Conservation (phyloP, 164 flowering plant species). For the Pachysandra terminalis region DNA sequence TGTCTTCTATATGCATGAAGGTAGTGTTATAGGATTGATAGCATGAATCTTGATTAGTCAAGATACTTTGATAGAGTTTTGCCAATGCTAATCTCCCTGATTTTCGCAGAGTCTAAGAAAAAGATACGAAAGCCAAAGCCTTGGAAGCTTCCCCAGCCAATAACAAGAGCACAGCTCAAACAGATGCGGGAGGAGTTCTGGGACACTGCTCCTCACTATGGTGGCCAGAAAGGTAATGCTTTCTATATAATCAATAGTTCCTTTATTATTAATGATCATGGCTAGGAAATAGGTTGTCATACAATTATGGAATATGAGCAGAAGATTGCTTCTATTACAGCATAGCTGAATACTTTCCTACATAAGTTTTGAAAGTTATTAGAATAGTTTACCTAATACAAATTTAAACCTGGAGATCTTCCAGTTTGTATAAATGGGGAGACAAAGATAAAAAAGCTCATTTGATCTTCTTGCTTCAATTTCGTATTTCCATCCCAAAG, state of each 20-base stretch:
- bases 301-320: neutral
- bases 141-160: slow-evolving; percentile 80
- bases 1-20: neutral
- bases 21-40: neutral
- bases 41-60: slow-evolving; percentile 3
- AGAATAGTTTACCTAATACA: too few relatives aligned
- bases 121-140: slow-evolving; percentile 83
- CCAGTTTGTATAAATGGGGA: too few relatives aligned
- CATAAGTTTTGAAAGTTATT: too few relatives aligned
- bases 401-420: too few relatives aligned
- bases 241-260: neutral
- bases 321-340: neutral
- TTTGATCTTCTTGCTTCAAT: too few relatives aligned
- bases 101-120: slow-evolving; percentile 47
- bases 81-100: neutral
- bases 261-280: neutral
- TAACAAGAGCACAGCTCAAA: slow-evolving; percentile 68
- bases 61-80: neutral
- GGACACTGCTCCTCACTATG: slow-evolving; percentile 98
- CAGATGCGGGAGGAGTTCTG: slow-evolving; percentile 93
- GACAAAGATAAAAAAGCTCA: too few relatives aligned
- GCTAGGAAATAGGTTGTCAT: neutral
- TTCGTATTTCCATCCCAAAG: too few relatives aligned
- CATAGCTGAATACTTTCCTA: neutral
- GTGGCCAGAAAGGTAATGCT: slow-evolving; percentile 62